Evolutionary conservation across 2,329 filamentous ascomycete genomes (phyloP).

Genomic region (Clonostachys rosea): DNA sequence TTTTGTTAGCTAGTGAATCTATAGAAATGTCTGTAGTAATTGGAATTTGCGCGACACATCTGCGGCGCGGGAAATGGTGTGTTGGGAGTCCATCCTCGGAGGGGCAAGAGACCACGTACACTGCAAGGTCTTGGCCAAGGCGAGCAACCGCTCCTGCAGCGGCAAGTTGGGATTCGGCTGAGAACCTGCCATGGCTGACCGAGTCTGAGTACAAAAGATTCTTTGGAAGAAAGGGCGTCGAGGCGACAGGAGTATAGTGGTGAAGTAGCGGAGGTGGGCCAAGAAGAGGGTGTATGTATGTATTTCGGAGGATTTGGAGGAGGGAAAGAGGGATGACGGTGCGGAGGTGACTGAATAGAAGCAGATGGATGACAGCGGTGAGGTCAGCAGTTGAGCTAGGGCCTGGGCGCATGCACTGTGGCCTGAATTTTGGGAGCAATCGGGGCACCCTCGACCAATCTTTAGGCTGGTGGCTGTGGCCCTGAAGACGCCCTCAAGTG

Average conservation of each 20-base stretch:
- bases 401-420: no score
- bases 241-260: background rate
- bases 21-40: background rate
- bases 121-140: constrained; percentile 85
- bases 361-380: no score
- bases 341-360: no score
- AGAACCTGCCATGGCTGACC: constrained; percentile 53
- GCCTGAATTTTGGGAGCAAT: no score
- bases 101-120: constrained; percentile 53
- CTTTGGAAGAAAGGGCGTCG: no score
- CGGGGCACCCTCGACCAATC: no score
- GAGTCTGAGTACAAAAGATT: no score
- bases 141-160: constrained; percentile 68
- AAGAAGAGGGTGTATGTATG: background rate
- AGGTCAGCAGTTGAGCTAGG: no score
- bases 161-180: constrained; percentile 61
- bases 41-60: background rate
- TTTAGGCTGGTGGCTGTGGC: no score
- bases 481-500: no score
- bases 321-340: no score
- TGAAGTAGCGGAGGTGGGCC: background rate
- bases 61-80: background rate
- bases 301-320: no score
- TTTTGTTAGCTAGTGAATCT: constrained; percentile 21
- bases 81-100: background rate